Base-by-base conservation (phyloP, 1,284 basidiomycete genomes). In the Leccinum pallidistipes region DNA sequence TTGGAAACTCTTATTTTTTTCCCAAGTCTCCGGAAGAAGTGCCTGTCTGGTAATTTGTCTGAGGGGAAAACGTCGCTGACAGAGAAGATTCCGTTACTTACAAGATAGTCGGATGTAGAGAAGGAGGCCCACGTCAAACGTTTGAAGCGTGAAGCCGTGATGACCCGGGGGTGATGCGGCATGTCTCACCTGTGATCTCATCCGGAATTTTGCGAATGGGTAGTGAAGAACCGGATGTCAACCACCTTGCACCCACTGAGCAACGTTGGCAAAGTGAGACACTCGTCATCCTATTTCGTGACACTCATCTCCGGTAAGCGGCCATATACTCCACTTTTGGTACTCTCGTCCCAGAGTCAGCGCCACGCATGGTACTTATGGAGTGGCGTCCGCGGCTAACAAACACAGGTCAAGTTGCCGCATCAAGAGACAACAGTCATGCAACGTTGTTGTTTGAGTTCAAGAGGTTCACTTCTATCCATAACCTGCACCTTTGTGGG, bases 131-230 rank as follows among this genome's bases (percentile, higher is more conserved):
- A 58, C 58, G 45, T 43, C 58, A 58, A 18, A 58, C 47, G 3
- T 45, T 58, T 52, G 24, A 31, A 51, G 58, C 50, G 10, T 53
- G 31, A 38, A 55, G 11, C 16, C 31, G 57, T n/a, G 59, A 57
- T 18, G 45, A 16, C 10, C 7, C 51, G 58, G 60, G 54, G 9
- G 24, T 52, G 21, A 29, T 34, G 21, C 27, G 29, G 24, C 34
- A 32, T 65, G 66, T 68, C 58, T 68, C 69, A 70, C 67, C 40
- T 45, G 10, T 59, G 56, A 59, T 53, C 34, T 58, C 56, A 49
- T 40, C 52, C 49, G 14, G 56, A 54, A 11, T 49, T 34, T 50
- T 57, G 40, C 47, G 55, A 34, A 51, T 45, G 43, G 36, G 27
- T 27, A 31, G 43, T 45, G 18, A 45, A 47, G 21, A 21, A 47